Base-by-base conservation (phyloP, 495 filamentous ascomycete species). In the Penicillium crystallinum region DNA sequence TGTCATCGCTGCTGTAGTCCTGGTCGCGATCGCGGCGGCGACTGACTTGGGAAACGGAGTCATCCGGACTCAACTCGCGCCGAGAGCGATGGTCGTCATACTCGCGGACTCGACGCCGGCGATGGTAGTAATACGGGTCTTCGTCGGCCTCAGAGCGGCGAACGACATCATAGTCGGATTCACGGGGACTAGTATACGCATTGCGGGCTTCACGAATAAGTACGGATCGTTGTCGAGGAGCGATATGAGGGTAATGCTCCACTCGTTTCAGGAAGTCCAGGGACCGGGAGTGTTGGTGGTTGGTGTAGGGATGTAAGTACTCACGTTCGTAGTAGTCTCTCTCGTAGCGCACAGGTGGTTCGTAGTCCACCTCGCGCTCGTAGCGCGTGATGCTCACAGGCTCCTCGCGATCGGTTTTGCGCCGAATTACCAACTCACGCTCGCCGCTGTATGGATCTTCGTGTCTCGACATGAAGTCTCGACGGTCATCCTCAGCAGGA, bases 171-270 rank as follows among this genome's bases (percentile, higher is more conserved):
- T 82, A 87, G 5, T 80, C 77, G 39, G 84, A 80, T 53, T 90
- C 84, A 30, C 85, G 76, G 22, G 77, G 75, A 30, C 77, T 79
- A 34, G 87, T 61, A 44, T 91, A 81, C 51, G 89, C 74, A 7
- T 82, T 74, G 41, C 81, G 83, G n/a, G 84, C 82, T 74, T 91
- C 84, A 63, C 87, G 80, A 53, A 90, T 77, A 59, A 90, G 86
- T 70, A 91, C 81, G 62, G 80, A 81, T 58, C 88, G 84, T 59
- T 89, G 81, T 56, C 80, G 85, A 66, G 89, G 83, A 49, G 77
- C 66, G 46, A 76, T 73, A 31, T 34, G 0, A 74, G 14, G 69
- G 37, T 77, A 19, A 6, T 23, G 75, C 22, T 81, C 74, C 12
- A 76, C 76, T 14, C 74, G 71, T n/a, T 71, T 69, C 67, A 81